These are phyloP conservation scores for Penicillium occitanis DNA, from an alignment of 2,329 filamentous ascomycete species.

Conservation along the genomic window DNA sequence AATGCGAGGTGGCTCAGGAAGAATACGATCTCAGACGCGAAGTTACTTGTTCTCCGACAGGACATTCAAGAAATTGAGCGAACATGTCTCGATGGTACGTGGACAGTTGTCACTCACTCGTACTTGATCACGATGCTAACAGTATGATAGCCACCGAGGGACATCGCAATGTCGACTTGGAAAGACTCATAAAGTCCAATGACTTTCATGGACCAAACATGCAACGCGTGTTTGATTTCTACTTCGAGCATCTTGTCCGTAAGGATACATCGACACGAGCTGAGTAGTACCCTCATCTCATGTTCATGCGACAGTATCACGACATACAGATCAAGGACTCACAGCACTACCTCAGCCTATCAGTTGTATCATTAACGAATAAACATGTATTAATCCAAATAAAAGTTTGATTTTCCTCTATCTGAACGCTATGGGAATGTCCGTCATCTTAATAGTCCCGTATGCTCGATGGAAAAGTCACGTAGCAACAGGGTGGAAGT, in stretches of 20 bases:
- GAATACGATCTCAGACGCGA: neutral
- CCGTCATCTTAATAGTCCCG: slow-evolving; percentile 50
- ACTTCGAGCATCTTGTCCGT: neutral
- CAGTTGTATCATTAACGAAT: neutral
- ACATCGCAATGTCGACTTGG: neutral
- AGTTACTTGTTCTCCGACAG: neutral
- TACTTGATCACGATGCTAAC: neutral
- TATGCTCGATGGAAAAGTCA: slow-evolving; percentile 33
- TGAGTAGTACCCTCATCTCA: neutral
- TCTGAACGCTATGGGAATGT: slow-evolving; percentile 32
- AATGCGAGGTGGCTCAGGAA: neutral
- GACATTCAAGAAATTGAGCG: neutral
- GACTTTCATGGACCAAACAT: neutral
- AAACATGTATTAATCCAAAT: neutral
- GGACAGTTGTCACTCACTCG: neutral
- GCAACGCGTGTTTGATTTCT: slow-evolving; percentile 17
- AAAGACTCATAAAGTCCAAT: neutral
- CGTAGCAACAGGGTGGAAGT: slow-evolving; percentile 49
- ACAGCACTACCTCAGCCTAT: neutral
- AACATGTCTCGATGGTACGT: neutral
- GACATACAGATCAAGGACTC: neutral
- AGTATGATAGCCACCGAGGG: neutral
- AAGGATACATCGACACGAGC: neutral
- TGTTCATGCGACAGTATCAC: neutral
- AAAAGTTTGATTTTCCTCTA: neutral